Percentiles rank a stretch among this genome's conserved stretches.
phyloP scores from a whole-genome alignment of 345 rosid genomes.

The Dipteronia sinensis region DNA sequence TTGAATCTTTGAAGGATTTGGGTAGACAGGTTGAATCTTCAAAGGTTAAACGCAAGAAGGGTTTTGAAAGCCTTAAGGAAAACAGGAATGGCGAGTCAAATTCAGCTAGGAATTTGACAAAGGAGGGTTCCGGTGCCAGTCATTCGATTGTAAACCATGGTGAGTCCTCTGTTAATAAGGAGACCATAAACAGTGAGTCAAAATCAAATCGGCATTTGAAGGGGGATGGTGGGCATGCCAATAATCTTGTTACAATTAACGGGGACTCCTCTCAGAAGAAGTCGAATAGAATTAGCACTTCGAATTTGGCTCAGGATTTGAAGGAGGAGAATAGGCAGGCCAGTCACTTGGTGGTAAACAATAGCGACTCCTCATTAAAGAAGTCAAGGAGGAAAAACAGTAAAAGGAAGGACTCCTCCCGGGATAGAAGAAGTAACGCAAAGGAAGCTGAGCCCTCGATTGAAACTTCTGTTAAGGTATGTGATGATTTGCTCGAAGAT shows the following conservation, averaged over 20 bases:
- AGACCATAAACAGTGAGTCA: constrained; percentile 41
- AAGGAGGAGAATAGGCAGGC: constrained; percentile 45
- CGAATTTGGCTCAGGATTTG: constrained; percentile 29
- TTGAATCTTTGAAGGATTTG: background rate
- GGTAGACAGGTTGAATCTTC: constrained; percentile 33
- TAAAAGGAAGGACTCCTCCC: constrained; percentile 51
- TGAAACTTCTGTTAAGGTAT: constrained; percentile 35
- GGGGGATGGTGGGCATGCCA: constrained; percentile 41
- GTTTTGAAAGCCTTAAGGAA: constrained; percentile 40
- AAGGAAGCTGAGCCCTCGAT: constrained; percentile 46
- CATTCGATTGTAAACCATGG: constrained; percentile 35
- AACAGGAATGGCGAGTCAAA: constrained; percentile 26
- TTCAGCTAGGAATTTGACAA: constrained; percentile 41
- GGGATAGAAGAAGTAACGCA: constrained; percentile 24
- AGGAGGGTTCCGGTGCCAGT: constrained; percentile 39
- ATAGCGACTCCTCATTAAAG: constrained; percentile 35
- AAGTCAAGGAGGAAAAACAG: constrained; percentile 44
- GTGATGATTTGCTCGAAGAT: constrained; percentile 55
- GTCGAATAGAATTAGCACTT: constrained; percentile 42
- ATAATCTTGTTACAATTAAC: constrained; percentile 35
- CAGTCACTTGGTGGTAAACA: constrained; percentile 34
- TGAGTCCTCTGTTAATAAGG: constrained; percentile 35
- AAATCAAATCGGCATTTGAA: constrained; percentile 29
- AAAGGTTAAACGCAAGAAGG: constrained; percentile 43
- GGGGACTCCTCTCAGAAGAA: constrained; percentile 36